Evolutionary conservation across 2,329 filamentous ascomycete genomes (phyloP).

Genomic region (Cladosporium sp.): DNA sequence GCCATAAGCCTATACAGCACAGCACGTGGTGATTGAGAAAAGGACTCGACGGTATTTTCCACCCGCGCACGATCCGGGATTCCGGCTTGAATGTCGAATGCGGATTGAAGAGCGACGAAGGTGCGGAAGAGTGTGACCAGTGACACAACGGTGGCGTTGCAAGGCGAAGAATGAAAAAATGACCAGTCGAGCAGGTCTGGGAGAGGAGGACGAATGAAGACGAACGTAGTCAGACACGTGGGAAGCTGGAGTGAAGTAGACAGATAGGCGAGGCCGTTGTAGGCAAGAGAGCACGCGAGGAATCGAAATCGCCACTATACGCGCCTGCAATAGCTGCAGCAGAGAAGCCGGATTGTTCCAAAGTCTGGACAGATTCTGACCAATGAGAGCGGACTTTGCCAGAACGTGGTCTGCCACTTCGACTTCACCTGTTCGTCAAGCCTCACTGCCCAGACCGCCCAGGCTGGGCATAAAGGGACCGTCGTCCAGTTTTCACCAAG

Average conservation of each 20-base stretch:
- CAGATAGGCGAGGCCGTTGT: neutral
- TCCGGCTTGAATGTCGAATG: neutral
- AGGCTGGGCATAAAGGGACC: slow-evolving; percentile 1
- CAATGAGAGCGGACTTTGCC: too few relatives aligned
- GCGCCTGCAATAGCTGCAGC: too few relatives aligned
- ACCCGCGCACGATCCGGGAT: neutral
- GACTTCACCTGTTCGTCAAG: neutral
- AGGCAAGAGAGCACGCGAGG: neutral
- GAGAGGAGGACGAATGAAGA: neutral
- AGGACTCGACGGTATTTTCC: neutral
- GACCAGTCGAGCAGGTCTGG: neutral
- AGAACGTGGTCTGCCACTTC: neutral
- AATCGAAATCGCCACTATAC: too few relatives aligned
- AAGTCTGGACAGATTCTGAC: too few relatives aligned
- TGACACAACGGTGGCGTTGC: slow-evolving; percentile 3
- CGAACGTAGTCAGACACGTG: neutral
- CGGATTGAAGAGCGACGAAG: neutral
- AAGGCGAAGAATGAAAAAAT: neutral
- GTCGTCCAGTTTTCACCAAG: neutral
- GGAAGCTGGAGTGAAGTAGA: neutral
- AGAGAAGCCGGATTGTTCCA: too few relatives aligned
- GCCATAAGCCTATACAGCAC: neutral
- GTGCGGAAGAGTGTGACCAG: neutral
- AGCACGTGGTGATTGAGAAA: neutral
- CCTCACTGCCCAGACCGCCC: neutral